Base-by-base conservation (phyloP, 2,329 filamentous ascomycete genomes). In the Aspergillus pseudotamarii region DNA sequence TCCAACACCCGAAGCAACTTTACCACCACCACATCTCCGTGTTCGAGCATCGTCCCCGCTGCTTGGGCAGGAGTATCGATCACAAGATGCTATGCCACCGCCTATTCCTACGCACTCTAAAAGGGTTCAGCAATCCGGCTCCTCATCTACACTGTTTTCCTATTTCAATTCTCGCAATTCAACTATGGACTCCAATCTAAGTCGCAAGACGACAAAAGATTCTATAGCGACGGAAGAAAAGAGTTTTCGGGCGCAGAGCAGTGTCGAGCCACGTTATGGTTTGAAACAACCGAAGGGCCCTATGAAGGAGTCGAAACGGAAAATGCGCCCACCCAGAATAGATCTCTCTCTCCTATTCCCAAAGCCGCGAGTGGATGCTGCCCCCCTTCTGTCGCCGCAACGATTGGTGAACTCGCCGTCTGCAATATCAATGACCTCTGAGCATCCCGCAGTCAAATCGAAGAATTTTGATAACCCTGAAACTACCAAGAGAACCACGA, bases 41-140 rank as follows among this genome's bases (percentile, higher is more conserved):
- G 76, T 78, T 43, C 78, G 80, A 63, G 77, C 80, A 57, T 83
- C 81, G 1, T 83, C 82, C 11, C 81, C 81, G 21, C 65, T 82
- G 46, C 68, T 83, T 12, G 79, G 80, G 26, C 73, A 80, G 21
- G 70, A 74, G 11, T 80, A 78, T 64, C 69, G 63, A 26, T 69
- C 69, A n/a, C 67, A 72, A 36, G 66, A 72, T 61, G 56, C 66
- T 9, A 67, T 64, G n/a, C 71, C 71, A 30, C 69, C 70, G n/a
- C 61, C 67, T 38, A 43, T 77, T n/a, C 76, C 78, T 36, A 69
- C 73, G 50, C 65, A 69, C 9, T 77, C 75, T 21, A 78, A 78
- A 28, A 79, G 76, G 64, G 59, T 76, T 28, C 76, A 75, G 57
- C 70, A 81, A 53, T 73, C 79, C 56, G 76, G 77, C 32, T 84